Evolutionary conservation across 345 rosid species (phyloP).

Genomic region (Pugionium dolabratum): DNA sequence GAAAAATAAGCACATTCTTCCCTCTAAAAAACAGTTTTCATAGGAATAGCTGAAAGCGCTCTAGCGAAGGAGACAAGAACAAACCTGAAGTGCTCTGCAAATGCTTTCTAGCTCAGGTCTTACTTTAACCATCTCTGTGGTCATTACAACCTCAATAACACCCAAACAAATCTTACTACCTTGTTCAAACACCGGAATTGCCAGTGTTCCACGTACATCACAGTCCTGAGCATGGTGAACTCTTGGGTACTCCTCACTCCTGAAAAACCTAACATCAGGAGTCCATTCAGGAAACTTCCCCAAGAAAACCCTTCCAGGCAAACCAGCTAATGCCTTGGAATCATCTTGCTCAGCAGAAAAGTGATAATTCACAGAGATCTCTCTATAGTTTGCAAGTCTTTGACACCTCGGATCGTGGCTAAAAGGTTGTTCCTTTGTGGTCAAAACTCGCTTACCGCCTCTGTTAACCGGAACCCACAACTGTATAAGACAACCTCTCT

Average conservation of each 20-base stretch:
- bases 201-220: slow-evolving; percentile 82
- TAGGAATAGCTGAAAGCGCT: slow-evolving; percentile 5
- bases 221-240: slow-evolving; percentile 69
- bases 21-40: background rate
- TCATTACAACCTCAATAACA: slow-evolving; percentile 86
- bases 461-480: slow-evolving; percentile 82
- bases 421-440: slow-evolving; percentile 70
- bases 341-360: slow-evolving; percentile 71
- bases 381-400: slow-evolving; percentile 71
- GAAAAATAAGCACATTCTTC: background rate
- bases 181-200: slow-evolving; percentile 91
- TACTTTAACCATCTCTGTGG: slow-evolving; percentile 64
- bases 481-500: slow-evolving; percentile 76
- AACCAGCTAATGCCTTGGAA: slow-evolving; percentile 60
- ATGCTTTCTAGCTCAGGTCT: slow-evolving; percentile 78
- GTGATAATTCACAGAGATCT: slow-evolving; percentile 69
- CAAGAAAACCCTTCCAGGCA: slow-evolving; percentile 87
- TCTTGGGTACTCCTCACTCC: slow-evolving; percentile 79
- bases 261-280: slow-evolving; percentile 88
- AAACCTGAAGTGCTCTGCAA: slow-evolving; percentile 87
- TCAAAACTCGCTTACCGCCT: slow-evolving; percentile 63
- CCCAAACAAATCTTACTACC: slow-evolving; percentile 82
- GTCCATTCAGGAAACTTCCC: slow-evolving; percentile 93
- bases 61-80: slow-evolving; percentile 30
- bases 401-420: slow-evolving; percentile 57